phyloP scores from a whole-genome alignment of 495 filamentous ascomycete genomes.

The Clohesyomyces aquaticus region DNA sequence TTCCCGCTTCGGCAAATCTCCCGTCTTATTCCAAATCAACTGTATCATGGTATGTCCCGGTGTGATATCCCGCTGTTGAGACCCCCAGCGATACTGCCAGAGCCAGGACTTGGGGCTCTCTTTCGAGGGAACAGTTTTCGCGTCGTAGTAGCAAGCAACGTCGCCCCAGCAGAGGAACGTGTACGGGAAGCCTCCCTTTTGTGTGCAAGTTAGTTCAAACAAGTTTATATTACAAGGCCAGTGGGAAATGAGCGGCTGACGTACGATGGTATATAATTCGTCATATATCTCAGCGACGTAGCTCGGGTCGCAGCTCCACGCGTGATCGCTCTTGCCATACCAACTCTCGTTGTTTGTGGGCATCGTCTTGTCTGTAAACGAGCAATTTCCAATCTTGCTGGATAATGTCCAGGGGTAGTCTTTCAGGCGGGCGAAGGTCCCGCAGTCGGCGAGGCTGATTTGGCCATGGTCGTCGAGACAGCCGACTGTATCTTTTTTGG shows the following conservation, averaged over 20 bases:
- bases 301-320: slow-evolving; percentile 23
- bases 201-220: slow-evolving; percentile 3
- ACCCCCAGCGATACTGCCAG: slow-evolving; percentile 34
- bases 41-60: slow-evolving; percentile 30
- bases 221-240: not conserved
- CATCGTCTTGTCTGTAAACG: slow-evolving; percentile 22
- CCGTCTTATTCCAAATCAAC: slow-evolving; percentile 26
- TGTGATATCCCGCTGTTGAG: slow-evolving; percentile 31
- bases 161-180: slow-evolving; percentile 34
- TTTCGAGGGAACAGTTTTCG: too few relatives aligned
- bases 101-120: too few relatives aligned
- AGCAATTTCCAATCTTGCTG: slow-evolving; percentile 26
- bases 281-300: slow-evolving; percentile 26
- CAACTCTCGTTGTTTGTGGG: slow-evolving; percentile 26
- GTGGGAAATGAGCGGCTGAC: not conserved
- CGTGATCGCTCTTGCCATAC: slow-evolving; percentile 27
- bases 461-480: slow-evolving; percentile 21
- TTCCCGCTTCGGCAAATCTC: slow-evolving; percentile 8
- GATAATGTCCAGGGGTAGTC: slow-evolving; percentile 27
- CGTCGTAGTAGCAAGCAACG: slow-evolving; percentile 32
- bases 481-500: slow-evolving; percentile 23
- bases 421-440: slow-evolving; percentile 11
- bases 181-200: slow-evolving; percentile 33
- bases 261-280: slow-evolving; percentile 31
- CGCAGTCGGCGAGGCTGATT: slow-evolving; percentile 18